Percentiles rank a stretch among this genome's conserved stretches.
Evolutionary conservation across 139 green algal species (phyloP).

Genomic region (Asterochloris sp.): DNA sequence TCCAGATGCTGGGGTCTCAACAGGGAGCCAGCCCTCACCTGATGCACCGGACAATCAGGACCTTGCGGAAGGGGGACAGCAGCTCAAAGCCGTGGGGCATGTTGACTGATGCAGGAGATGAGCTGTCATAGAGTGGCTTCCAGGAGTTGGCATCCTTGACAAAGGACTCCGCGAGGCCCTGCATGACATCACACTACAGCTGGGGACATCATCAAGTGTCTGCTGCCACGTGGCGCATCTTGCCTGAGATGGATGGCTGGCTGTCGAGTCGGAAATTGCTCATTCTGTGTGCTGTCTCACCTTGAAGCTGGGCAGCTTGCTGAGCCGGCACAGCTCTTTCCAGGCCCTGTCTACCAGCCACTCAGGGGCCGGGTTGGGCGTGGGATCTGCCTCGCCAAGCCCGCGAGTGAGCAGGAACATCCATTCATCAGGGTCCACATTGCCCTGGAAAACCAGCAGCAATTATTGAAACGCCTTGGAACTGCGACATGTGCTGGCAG

Average conservation of each 20-base stretch:
- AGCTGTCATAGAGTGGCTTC: conserved; percentile 49
- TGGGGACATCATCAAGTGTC: too few species aligned
- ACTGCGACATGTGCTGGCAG: background rate
- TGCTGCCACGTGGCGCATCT: background rate
- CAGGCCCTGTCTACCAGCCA: conserved; percentile 64
- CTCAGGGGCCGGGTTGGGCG: conserved; percentile 56
- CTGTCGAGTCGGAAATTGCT: too few species aligned
- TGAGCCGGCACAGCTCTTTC: conserved; percentile 41
- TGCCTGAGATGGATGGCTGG: background rate
- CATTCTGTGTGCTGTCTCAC: background rate
- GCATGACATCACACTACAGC: background rate
- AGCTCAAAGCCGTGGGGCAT: conserved; percentile 36
- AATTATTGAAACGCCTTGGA: background rate
- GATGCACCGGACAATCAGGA: conserved; percentile 51
- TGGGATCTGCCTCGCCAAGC: conserved; percentile 13
- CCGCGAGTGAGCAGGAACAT: conserved; percentile 76
- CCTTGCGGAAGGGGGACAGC: conserved; percentile 47
- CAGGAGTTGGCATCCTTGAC: conserved; percentile 39
- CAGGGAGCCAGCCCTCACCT: background rate
- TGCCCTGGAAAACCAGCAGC: conserved; percentile 19
- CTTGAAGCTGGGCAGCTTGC: conserved; percentile 31
- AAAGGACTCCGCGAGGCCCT: conserved; percentile 37
- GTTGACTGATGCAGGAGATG: conserved; percentile 46
- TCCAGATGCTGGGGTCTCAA: too few species aligned
- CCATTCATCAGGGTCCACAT: conserved; percentile 62